A percentile compares a stretch with the other conserved stretches of the same genome.
Evolutionary conservation across 73 alveolate genomes (phyloP).

Genomic region (Chromera velia): DNA sequence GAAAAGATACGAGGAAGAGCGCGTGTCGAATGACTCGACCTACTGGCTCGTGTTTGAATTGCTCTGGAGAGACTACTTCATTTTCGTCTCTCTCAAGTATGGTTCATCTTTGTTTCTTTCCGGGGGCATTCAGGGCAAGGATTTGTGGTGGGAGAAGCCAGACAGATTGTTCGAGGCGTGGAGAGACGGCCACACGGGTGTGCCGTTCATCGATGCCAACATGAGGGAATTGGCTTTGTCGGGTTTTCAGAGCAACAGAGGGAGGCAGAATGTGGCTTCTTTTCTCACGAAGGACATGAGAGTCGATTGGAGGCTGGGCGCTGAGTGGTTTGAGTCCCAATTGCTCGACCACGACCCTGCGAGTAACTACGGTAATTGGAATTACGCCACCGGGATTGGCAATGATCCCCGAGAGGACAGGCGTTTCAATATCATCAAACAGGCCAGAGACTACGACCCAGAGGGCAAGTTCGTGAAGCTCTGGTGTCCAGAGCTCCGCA

Average conservation of each 20-base stretch:
- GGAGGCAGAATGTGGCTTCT: not conserved
- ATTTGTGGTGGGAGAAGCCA: no score
- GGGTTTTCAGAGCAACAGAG: conserved; percentile 31
- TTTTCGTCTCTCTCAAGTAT: not conserved
- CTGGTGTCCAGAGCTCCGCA: conserved; percentile 1
- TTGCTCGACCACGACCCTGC: not conserved
- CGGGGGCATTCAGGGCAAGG: no score
- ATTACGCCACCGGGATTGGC: not conserved
- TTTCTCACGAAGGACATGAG: not conserved
- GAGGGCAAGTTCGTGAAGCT: not conserved
- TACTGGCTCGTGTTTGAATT: not conserved
- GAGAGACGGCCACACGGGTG: conserved; percentile 27
- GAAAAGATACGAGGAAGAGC: conserved; percentile 2
- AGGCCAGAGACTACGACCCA: not conserved
- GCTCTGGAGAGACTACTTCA: not conserved
- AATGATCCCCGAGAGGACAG: not conserved
- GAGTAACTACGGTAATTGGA: not conserved
- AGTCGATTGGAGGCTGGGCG: conserved; percentile 1
- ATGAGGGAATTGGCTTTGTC: conserved; percentile 37
- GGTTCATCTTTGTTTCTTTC: not conserved
- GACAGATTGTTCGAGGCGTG: not conserved
- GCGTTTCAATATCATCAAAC: not conserved
- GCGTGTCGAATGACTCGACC: conserved; percentile 1
- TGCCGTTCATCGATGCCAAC: conserved; percentile 39
- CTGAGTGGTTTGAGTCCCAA: not conserved